Conservation (phyloP, 176 grass and related monocot species). For the Oryza punctata region DNA sequence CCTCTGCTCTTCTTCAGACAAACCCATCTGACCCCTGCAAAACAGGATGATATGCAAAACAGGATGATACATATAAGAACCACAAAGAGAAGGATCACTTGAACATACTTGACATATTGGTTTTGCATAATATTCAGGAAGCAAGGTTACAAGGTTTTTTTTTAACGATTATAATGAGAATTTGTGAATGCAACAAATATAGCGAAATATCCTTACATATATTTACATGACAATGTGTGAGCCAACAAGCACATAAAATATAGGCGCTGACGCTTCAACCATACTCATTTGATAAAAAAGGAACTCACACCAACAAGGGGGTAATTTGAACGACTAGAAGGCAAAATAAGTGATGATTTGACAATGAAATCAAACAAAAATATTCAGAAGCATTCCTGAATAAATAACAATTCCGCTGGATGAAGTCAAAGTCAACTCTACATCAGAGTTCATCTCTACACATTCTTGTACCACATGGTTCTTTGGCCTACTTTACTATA, state of each 20-base stretch:
- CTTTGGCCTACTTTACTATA: conserved; percentile 1
- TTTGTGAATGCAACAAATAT: conserved; percentile 19
- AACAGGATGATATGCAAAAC: conserved; percentile 29
- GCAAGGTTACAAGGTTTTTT: not conserved
- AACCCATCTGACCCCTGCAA: conserved; percentile 85
- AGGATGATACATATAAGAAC: conserved; percentile 30
- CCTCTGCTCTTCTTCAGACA: conserved; percentile 90
- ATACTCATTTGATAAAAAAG: not conserved
- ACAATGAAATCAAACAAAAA: not conserved
- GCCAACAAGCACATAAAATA: not conserved
- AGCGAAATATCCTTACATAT: not conserved
- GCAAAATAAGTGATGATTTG: not conserved
- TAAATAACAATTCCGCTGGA: not conserved
- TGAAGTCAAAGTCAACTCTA: conserved; percentile 23
- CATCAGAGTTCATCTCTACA: not conserved
- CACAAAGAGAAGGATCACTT: not conserved
- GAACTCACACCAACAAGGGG: not conserved
- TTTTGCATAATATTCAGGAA: not conserved
- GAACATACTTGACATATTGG: conserved; percentile 20
- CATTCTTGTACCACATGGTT: not conserved
- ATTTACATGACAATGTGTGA: not conserved
- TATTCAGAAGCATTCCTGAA: not conserved
- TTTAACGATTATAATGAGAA: not conserved
- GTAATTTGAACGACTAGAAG: not conserved
- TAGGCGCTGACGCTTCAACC: not conserved